phyloP scores from a whole-genome alignment of 2,329 filamentous ascomycete species.

The Diaporthe sp. region DNA sequence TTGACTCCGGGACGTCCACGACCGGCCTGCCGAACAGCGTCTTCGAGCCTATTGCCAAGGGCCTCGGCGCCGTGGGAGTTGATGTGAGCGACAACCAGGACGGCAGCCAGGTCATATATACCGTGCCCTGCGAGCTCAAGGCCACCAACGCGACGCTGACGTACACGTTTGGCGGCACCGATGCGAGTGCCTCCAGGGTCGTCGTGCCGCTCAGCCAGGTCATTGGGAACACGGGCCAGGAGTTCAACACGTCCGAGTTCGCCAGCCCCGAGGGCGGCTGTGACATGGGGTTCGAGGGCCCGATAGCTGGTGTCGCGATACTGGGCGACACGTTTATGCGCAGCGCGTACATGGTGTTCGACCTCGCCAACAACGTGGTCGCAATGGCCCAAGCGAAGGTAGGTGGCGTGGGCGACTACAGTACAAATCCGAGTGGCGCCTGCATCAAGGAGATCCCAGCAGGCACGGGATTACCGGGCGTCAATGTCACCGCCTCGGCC shows the following conservation, averaged over 20 bases:
- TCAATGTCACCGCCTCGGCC: conserved; percentile 1
- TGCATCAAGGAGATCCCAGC: conserved; percentile 8
- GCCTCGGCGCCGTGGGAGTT: not conserved
- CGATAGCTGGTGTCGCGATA: conserved; percentile 38
- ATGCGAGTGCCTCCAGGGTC: not conserved
- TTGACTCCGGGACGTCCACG: conserved; percentile 23
- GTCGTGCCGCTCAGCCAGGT: conserved; percentile 1
- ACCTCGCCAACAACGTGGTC: conserved; percentile 65
- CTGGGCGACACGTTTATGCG: conserved; percentile 69
- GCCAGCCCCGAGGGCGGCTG: not conserved
- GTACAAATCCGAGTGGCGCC: not conserved
- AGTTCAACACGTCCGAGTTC: conserved; percentile 5
- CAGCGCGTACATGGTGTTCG: conserved; percentile 69
- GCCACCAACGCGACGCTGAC: conserved; percentile 6
- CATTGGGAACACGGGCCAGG: not conserved
- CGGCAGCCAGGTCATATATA: not conserved
- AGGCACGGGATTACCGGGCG: not conserved
- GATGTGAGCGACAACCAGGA: not conserved
- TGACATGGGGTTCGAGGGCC: conserved; percentile 19
- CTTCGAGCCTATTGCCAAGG: not conserved
- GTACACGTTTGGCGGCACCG: not conserved
- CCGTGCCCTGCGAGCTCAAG: not conserved
- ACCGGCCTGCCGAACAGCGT: conserved; percentile 13
- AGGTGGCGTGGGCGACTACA: not conserved
- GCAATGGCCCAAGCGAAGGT: conserved; percentile 62